These are phyloP conservation scores for Diplosphaera chodatii DNA, from an alignment of 139 green algal species.

Conservation along the genomic window DNA sequence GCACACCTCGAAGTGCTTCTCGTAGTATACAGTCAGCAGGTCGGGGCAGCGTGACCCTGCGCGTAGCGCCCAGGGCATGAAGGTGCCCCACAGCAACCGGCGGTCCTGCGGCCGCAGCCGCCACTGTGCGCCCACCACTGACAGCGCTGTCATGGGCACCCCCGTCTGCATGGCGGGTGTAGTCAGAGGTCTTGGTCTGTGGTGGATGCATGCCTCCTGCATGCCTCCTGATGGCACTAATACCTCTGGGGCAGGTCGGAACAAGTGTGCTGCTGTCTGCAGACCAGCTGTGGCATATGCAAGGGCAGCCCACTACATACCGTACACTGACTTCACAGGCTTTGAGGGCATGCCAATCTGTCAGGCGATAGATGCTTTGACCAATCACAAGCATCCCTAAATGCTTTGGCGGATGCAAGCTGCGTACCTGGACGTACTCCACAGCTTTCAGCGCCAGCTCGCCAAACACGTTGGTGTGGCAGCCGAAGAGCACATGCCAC, in stretches of 20 bases:
- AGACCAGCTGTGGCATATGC: too few relatives aligned
- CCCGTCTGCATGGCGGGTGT: conserved; percentile 25
- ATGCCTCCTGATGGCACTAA: too few relatives aligned
- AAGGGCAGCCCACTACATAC: too few relatives aligned
- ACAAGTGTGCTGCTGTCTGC: too few relatives aligned
- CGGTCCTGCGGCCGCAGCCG: conserved; percentile 50
- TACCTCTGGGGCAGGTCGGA: too few relatives aligned
- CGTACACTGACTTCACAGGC: too few relatives aligned
- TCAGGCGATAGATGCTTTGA: too few relatives aligned
- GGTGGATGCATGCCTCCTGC: too few relatives aligned
- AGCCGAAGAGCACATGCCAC: conserved; percentile 93
- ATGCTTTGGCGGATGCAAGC: neutral
- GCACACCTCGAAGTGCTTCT: conserved; percentile 65
- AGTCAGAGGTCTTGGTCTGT: too few relatives aligned
- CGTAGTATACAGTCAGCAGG: conserved; percentile 89
- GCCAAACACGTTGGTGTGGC: conserved; percentile 86
- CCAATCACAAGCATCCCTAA: too few relatives aligned
- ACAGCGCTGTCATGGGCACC: conserved; percentile 84
- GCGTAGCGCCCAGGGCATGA: conserved; percentile 84
- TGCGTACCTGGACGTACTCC: conserved; percentile 81
- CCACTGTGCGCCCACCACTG: conserved; percentile 70
- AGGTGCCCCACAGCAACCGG: conserved; percentile 43
- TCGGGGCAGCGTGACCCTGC: conserved; percentile 65
- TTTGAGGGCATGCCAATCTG: too few relatives aligned
- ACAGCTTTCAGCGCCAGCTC: conserved; percentile 93